These are phyloP conservation scores for Westerdykella aurantiaca DNA, from an alignment of 2,329 filamentous ascomycete genomes.

Conservation along the genomic window DNA sequence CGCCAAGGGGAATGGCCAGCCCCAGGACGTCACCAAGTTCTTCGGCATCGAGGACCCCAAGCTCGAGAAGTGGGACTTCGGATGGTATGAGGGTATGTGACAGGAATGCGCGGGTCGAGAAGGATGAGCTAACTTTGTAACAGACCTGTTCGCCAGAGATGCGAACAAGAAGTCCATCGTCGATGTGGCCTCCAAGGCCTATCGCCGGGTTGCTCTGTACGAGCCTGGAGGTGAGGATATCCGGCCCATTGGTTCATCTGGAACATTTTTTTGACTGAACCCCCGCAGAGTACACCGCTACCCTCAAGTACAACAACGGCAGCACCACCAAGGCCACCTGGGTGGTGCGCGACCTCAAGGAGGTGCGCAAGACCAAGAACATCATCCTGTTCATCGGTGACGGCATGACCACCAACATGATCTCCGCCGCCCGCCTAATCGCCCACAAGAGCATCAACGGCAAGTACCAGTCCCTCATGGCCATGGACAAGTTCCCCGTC, in stretches of 20 bases:
- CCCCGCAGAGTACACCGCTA: slow-evolving; percentile 62
- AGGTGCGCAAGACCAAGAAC: slow-evolving; percentile 73
- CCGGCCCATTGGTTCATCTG: too few relatives aligned
- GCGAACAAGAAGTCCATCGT: slow-evolving; percentile 64
- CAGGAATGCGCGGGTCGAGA: neutral
- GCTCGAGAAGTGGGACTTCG: slow-evolving; percentile 75
- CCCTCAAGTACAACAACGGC: slow-evolving; percentile 67
- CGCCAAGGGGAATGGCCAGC: slow-evolving; percentile 53
- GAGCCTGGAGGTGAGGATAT: slow-evolving; percentile 57
- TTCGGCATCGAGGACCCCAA: slow-evolving; percentile 66
- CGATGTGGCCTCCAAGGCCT: slow-evolving; percentile 74
- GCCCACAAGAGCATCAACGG: slow-evolving; percentile 80
- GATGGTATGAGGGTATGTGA: slow-evolving; percentile 66
- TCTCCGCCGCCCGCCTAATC: slow-evolving; percentile 72
- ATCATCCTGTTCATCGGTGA: slow-evolving; percentile 79
- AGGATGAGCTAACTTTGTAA: slow-evolving; percentile 1
- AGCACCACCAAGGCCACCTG: slow-evolving; percentile 68
- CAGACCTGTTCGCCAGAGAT: slow-evolving; percentile 70
- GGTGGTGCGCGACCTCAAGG: slow-evolving; percentile 65
- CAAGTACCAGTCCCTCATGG: slow-evolving; percentile 69
- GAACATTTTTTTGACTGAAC: neutral
- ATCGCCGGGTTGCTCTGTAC: slow-evolving; percentile 67
- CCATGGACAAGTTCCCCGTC: slow-evolving; percentile 79
- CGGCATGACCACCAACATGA: slow-evolving; percentile 67
- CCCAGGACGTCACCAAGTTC: slow-evolving; percentile 56